These are phyloP conservation scores for Sporothrix protearum DNA, from an alignment of 2,329 filamentous ascomycete genomes.

Conservation along the genomic window DNA sequence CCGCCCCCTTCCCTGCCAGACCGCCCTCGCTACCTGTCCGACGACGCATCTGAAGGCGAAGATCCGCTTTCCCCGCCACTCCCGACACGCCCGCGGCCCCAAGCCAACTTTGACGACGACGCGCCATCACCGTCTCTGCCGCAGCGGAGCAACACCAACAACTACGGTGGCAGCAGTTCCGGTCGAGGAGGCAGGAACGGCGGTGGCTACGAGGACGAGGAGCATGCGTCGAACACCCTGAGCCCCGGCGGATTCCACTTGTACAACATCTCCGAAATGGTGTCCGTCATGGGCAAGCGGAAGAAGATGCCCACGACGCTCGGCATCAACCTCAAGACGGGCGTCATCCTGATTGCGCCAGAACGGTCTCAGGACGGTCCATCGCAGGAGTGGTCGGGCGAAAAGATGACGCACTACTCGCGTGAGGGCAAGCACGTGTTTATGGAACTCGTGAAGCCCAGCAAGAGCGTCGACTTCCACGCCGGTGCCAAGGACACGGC, in stretches of 20 bases:
- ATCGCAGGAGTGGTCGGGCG: conserved; percentile 87
- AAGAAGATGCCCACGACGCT: conserved; percentile 98
- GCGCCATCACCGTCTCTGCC: conserved; percentile 29
- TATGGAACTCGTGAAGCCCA: conserved; percentile 84
- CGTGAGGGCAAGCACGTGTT: conserved; percentile 98
- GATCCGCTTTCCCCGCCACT: conserved; percentile 57
- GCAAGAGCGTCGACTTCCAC: conserved; percentile 94
- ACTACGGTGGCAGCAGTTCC: neutral
- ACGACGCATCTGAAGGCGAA: conserved; percentile 67
- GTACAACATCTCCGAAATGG: conserved; percentile 97
- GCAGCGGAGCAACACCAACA: conserved; percentile 27
- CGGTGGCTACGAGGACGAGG: conserved; percentile 37
- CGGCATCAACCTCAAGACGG: conserved; percentile 86
- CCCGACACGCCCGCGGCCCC: conserved; percentile 59
- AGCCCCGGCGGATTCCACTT: conserved; percentile 83
- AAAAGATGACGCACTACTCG: conserved; percentile 95
- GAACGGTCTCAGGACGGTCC: conserved; percentile 79
- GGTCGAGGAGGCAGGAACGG: conserved; percentile 19
- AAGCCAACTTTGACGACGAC: conserved; percentile 41
- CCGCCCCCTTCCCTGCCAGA: conserved; percentile 47
- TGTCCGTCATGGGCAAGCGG: conserved; percentile 92
- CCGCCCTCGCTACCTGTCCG: conserved; percentile 58
- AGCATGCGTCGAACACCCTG: conserved; percentile 32
- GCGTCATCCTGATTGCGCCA: conserved; percentile 84
- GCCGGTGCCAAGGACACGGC: conserved; percentile 96